Evolutionary conservation across 2,329 filamentous ascomycete genomes (phyloP).

Genomic region (Epichloe glyceriae): DNA sequence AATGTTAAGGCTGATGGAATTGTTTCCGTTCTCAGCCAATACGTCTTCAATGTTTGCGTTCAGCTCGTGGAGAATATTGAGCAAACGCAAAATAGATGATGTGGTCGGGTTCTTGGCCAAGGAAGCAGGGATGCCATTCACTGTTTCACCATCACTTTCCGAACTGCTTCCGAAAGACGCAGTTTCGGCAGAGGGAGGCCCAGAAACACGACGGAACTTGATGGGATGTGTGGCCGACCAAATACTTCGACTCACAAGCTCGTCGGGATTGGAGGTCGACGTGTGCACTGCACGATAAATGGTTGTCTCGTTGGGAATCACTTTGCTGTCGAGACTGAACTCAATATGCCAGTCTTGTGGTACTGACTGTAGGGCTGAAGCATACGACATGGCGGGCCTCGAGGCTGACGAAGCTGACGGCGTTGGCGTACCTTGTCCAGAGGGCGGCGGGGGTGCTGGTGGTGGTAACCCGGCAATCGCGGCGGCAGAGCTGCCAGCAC

Average conservation of each 20-base stretch:
- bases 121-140: conserved; percentile 58
- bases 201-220: conserved; percentile 76
- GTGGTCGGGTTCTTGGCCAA: conserved; percentile 74
- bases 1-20: conserved; percentile 54
- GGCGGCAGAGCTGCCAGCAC: conserved; percentile 26
- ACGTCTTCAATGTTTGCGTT: conserved; percentile 92
- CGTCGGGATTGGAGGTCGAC: conserved; percentile 36
- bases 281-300: conserved; percentile 90
- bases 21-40: conserved; percentile 58
- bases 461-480: conserved; percentile 7
- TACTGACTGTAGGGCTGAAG: conserved; percentile 64
- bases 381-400: conserved; percentile 56
- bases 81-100: conserved; percentile 71
- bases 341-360: conserved; percentile 97
- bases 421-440: conserved; percentile 31
- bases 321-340: conserved; percentile 75
- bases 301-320: conserved; percentile 81
- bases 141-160: conserved; percentile 39
- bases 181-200: conserved; percentile 65
- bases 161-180: conserved; percentile 40
- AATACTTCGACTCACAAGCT: conserved; percentile 60
- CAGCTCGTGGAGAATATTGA: conserved; percentile 83
- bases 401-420: conserved; percentile 45
- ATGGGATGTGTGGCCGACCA: conserved; percentile 88
- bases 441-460: conserved; percentile 6